Percentiles rank a stretch among this genome's conserved stretches.
These are phyloP conservation scores for Myriosclerotinia duriaeana DNA, from an alignment of 2,329 filamentous ascomycete genomes.

Conservation along the genomic window DNA sequence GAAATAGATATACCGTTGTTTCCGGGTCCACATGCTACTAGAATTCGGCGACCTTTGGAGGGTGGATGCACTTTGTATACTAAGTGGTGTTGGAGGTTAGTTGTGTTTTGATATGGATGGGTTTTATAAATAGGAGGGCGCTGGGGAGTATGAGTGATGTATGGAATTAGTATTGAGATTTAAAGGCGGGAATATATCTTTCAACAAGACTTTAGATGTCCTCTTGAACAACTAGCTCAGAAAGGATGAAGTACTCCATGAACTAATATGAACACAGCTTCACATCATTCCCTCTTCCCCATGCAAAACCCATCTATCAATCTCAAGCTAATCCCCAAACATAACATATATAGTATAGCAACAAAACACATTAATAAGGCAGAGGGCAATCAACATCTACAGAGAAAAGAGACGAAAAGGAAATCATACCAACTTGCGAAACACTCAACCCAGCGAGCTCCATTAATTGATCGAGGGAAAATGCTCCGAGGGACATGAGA, in stretches of 20 bases:
- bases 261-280: background rate
- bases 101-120: background rate
- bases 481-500: slow-evolving; percentile 84
- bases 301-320: background rate
- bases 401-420: background rate
- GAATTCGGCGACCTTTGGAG: slow-evolving; percentile 66
- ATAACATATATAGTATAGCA: too few species aligned
- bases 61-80: slow-evolving; percentile 83
- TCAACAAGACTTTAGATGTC: fast-evolving
- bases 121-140: too few species aligned
- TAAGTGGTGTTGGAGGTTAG: slow-evolving; percentile 40
- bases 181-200: background rate
- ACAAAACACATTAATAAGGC: too few species aligned
- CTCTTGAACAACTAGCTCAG: background rate
- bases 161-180: background rate
- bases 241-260: background rate
- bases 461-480: slow-evolving; percentile 96
- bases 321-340: too few species aligned
- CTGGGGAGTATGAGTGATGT: too few species aligned
- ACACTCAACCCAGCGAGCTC: slow-evolving; percentile 91
- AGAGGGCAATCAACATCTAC: too few species aligned
- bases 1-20: slow-evolving; percentile 57
- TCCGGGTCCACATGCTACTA: slow-evolving; percentile 88
- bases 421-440: slow-evolving; percentile 72
- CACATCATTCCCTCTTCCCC: background rate